A percentile compares a stretch with the other conserved stretches of the same genome.
These are phyloP conservation scores for Astrocystis sublimbata DNA, from an alignment of 495 filamentous ascomycete genomes.

Conservation along the genomic window DNA sequence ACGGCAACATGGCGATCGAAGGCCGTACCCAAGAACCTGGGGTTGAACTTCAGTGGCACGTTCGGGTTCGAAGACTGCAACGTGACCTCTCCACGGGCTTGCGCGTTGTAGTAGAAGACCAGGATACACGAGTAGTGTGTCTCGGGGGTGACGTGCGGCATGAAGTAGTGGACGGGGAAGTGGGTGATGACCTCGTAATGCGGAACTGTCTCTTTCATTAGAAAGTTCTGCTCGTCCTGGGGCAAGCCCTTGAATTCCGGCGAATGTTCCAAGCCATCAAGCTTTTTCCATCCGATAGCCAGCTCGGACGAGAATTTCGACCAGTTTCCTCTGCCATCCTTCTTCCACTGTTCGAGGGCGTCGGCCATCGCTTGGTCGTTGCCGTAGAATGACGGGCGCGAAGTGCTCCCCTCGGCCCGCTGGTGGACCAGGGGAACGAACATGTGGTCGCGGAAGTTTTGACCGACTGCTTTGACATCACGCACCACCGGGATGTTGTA, in stretches of 20 bases:
- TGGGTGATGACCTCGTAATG: conserved; percentile 41
- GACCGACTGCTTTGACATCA: conserved; percentile 53
- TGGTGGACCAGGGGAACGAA: conserved; percentile 31
- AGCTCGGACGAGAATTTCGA: conserved; percentile 42
- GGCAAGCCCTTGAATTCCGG: conserved; percentile 51
- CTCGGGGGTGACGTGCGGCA: conserved; percentile 32
- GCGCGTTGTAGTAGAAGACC: conserved; percentile 39
- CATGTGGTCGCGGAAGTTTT: conserved; percentile 59
- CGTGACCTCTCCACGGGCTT: conserved; percentile 50
- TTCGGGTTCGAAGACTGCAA: conserved; percentile 57
- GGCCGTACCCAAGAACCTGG: conserved; percentile 55
- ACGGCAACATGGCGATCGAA: conserved; percentile 59
- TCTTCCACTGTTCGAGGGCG: conserved; percentile 50
- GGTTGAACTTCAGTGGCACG: conserved; percentile 58
- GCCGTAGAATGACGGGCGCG: conserved; percentile 34
- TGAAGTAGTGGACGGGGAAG: conserved; percentile 49
- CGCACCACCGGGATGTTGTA: conserved; percentile 55
- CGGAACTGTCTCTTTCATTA: conserved; percentile 47
- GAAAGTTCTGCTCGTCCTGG: conserved; percentile 35
- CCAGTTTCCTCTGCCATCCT: conserved; percentile 50
- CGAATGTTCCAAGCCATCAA: conserved; percentile 35
- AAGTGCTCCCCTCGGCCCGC: conserved; percentile 28
- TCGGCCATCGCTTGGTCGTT: conserved; percentile 37
- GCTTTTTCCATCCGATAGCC: conserved; percentile 57
- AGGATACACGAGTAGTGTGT: conserved; percentile 33